Evolutionary conservation across 1,284 basidiomycete genomes (phyloP).

Genomic region (Sanghuangporus baumii): DNA sequence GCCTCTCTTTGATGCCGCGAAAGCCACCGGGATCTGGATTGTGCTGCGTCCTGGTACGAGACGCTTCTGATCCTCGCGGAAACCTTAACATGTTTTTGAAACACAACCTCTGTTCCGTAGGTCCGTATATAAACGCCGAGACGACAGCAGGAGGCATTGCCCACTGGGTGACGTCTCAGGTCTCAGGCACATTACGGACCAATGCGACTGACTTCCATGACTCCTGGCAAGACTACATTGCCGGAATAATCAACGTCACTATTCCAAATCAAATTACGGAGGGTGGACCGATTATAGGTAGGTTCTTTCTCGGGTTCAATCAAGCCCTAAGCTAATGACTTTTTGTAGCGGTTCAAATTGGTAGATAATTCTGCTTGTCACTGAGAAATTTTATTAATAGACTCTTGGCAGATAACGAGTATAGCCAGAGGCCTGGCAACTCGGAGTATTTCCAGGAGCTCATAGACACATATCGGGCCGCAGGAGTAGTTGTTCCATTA

Average conservation of each 20-base stretch:
- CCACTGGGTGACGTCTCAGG: conserved; percentile 69
- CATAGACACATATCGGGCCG: conserved; percentile 47
- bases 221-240: conserved; percentile 68
- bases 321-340: background rate
- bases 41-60: conserved; percentile 38
- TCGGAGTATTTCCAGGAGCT: conserved; percentile 66
- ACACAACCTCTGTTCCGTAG: conserved; percentile 17
- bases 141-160: conserved; percentile 77
- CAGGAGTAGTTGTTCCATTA: conserved; percentile 60
- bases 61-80: background rate
- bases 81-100: background rate
- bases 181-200: conserved; percentile 61
- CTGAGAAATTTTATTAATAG: background rate
- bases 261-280: conserved; percentile 60
- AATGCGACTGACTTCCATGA: conserved; percentile 62
- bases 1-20: conserved; percentile 46
- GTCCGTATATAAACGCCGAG: conserved; percentile 73
- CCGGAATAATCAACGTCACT: conserved; percentile 55
- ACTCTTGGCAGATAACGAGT: conserved; percentile 66
- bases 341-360: conserved; percentile 57
- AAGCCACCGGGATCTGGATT: conserved; percentile 40
- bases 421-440: conserved; percentile 42
- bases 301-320: conserved; percentile 18
- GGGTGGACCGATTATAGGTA: conserved; percentile 73
- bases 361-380: conserved; percentile 30